Evolutionary conservation across 805 yeast species (phyloP), one percentile per base, ranked within the genome.

Genomic region (Monosporozyma servazzii): DNA sequence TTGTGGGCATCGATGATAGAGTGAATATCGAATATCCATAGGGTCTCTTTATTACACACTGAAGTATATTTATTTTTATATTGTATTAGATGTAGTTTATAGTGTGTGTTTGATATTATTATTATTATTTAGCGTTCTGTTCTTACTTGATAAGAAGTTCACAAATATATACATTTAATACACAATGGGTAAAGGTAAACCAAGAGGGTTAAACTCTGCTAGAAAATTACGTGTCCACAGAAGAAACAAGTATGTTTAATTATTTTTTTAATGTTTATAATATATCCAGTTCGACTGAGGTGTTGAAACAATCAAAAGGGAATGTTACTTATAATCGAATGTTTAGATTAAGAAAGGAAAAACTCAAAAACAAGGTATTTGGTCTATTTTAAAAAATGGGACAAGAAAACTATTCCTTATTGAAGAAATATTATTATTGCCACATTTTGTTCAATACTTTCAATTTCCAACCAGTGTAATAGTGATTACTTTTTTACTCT

Each of bases 171-270:
- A 45, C 17, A 33, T 21, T 21, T 42, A 56, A 60, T 47, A 61
- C 77, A 87, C 75, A 73, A 91, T 91, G 98, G 97, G 97, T 82
- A 89, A 86, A 80, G 97, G 96, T 80, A 90, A 90, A 82, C 99
- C 99, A 85, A 88, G 99, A 88, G 99, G 99, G 77, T 81, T 93
- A 78, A 91, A 93, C 88, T 86, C 99, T 75, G 99, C 99, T 75
- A 88, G 99, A 86, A 93, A 93, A 84, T 87, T 93, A 79, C 90
- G 99, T 86, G 89, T 85, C 78, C 95, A 88, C 90, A 90, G 99
- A 80, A 91, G 98, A 79, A 90, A 90, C 86, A 93, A 93, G 78
- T 74, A 71, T 73, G 78, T 74, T 60, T 51, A n/a, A 29, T 27
- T 27, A 18, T 39, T n/a, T n/a, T 43, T 39, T 18, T 15, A 10